Base-by-base conservation (phyloP, 202 grass and related monocot genomes). In the Panicum virgatum region DNA sequence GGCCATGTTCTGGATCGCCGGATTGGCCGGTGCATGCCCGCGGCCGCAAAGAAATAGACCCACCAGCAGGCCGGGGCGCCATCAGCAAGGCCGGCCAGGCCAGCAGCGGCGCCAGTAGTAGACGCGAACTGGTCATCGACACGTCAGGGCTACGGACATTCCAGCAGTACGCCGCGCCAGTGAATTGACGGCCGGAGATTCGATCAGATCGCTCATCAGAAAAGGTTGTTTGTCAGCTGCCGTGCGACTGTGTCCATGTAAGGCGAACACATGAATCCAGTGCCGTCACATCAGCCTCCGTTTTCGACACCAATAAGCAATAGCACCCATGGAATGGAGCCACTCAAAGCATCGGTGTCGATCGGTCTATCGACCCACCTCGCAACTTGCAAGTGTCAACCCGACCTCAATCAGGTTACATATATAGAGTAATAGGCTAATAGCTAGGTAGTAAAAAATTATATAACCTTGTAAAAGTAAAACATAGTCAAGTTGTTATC, bases 101-200 rank as follows among this genome's bases (percentile, higher is more conserved):
- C 52, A 61, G n/a, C 53, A 62, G 22, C 20, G 19, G n/a, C 22
- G 20, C 9, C 64, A 43, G 34, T n/a, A n/a, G n/a, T 3, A 25
- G 40, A 50, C 10, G 26, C 76, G 29, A 78, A 78, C 76, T 25
- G 60, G 60, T 9, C 62, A 80, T 80, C 77, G 77, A 80, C 62
- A 80, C 77, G 77, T 80, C 14, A 68, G 63, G 46, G 48, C 77
- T 43, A 78, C 11, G 20, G 47, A 20, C 23, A 26, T 54, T 67
- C 13, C n/a, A 6, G 62, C 62, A n/a, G n/a, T n/a, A n/a, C n/a
- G n/a, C n/a, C n/a, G n/a, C n/a, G n/a, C n/a, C 9, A 58, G 25
- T 11, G 46, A 73, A 77, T 36, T 51, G 75, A 78, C 27, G 43
- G 42, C 2, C 58, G 10, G 10, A 65, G 76, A 78, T 78, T 22